phyloP scores from a whole-genome alignment of 768 basidiomycete genomes.

The Trametes villosa region DNA sequence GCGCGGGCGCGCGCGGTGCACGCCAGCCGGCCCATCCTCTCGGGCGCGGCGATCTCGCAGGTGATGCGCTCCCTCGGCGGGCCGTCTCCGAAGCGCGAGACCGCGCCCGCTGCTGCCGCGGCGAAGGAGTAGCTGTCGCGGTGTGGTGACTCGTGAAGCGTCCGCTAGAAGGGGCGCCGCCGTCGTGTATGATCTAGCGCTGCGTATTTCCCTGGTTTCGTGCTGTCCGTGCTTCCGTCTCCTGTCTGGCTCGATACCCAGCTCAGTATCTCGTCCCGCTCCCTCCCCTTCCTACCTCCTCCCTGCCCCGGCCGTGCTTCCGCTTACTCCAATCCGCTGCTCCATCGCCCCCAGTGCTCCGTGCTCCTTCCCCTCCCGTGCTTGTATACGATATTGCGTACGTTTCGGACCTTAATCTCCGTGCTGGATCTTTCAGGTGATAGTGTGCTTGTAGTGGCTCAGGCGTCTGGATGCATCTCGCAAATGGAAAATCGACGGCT shows the following conservation, averaged over 20 bases:
- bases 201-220: conserved; percentile 8
- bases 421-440: conserved; percentile 21
- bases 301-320: not conserved
- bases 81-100: conserved; percentile 25
- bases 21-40: conserved; percentile 67
- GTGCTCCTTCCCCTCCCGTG: not conserved
- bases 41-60: conserved; percentile 69
- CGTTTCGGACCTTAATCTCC: conserved; percentile 18
- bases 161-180: not conserved
- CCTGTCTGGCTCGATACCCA: conserved; percentile 12
- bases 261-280: conserved; percentile 2
- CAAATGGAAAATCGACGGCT: conserved; percentile 6
- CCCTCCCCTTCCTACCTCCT: not conserved
- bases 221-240: conserved; percentile 8
- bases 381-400: conserved; percentile 22
- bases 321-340: not conserved
- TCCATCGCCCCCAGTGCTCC: not conserved
- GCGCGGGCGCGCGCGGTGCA: conserved; percentile 47
- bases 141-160: conserved; percentile 20
- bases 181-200: not conserved
- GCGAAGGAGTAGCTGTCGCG: conserved; percentile 17
- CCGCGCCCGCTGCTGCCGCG: conserved; percentile 7
- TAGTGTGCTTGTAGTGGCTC: conserved; percentile 17
- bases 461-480: conserved; percentile 19
- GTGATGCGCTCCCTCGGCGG: conserved; percentile 65